Evolutionary conservation across 371 early-diverging fungal genomes (phyloP).

Genomic region (Circinella umbellata): DNA sequence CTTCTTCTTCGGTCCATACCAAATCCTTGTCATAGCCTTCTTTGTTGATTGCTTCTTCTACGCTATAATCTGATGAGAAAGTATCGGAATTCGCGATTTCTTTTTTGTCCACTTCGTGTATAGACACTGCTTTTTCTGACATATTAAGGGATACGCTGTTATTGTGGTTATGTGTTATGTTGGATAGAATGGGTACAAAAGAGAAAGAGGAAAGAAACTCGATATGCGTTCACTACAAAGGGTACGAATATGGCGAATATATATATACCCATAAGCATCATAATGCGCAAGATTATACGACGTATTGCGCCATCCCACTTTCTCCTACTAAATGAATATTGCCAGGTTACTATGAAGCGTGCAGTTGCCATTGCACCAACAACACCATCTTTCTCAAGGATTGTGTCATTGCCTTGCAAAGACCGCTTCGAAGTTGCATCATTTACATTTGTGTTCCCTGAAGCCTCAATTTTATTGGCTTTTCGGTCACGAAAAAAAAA

Average conservation of each 20-base stretch:
- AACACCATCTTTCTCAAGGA: background rate
- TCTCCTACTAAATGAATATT: too few species aligned
- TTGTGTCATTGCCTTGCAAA: conserved; percentile 11
- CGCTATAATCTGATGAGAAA: background rate
- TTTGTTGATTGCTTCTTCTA: conserved; percentile 2
- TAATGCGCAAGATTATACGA: background rate
- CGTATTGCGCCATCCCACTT: conserved; percentile 2
- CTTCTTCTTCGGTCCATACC: conserved; percentile 50
- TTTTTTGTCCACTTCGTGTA: background rate
- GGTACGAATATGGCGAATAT: background rate
- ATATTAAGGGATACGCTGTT: too few species aligned
- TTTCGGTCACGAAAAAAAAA: background rate
- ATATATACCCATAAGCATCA: background rate
- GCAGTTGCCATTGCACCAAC: background rate
- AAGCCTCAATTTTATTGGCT: conserved; percentile 3
- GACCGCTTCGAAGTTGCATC: background rate
- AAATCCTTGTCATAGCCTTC: conserved; percentile 28
- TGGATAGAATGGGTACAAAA: too few species aligned
- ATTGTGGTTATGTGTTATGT: background rate
- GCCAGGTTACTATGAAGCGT: background rate
- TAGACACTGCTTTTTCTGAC: background rate
- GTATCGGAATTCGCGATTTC: too few species aligned
- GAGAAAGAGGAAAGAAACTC: too few species aligned
- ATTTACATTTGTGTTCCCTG: conserved; percentile 1
- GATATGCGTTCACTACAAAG: background rate